Base-by-base conservation (phyloP, 2,329 filamentous ascomycete genomes). In the Blastomyces parvus region DNA sequence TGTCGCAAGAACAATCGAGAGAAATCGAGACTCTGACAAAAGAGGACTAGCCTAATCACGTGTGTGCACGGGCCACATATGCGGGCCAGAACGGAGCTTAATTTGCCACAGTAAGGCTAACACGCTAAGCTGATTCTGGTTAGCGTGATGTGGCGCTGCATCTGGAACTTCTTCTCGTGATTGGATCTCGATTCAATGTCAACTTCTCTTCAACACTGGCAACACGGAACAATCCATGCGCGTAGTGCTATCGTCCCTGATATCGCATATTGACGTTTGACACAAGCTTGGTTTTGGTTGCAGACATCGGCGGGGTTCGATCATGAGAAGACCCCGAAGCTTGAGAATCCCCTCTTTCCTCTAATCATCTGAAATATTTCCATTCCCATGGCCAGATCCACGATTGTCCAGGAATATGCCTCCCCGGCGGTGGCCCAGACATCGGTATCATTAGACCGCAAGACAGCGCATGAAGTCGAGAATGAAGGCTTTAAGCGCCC, bases 401-500 rank as follows among this genome's bases (percentile, higher is more conserved):
- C 78, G 62, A 74, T 80, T 63, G 80, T 81, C 59, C 79, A 81
- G 67, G 80, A 82, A 67, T 82, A 82, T 68, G 75, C 78, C 60
- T 71, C 76, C 59, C 76, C 76, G 40, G 71, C 74, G 46, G 64
- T 70, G 46, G 68, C 72, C 36, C 59, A 61, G 25, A 72, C 69
- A 58, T 83, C 77, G 64, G 76, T 79, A 75, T 83, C 72, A 44
- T 69, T 78, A 67, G 78, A 81, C 66, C 74, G 78, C 42, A 83
- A 85, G 67, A 80, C 84, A 69, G 74, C 78, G 58, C 73, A 78
- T 62, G 80, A 83, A 67, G 80, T 82, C 50, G 80, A 84, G 65
- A 76, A 81, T 66, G 80, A 90, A 75, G 88, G 86, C 68, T 90
- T 97, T 71, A 85, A 86, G 61, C 84, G 86, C 44, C 92, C 93